Evolutionary conservation across 2,329 filamentous ascomycete genomes (phyloP).

Genomic region (Cladophialophora yegresii): DNA sequence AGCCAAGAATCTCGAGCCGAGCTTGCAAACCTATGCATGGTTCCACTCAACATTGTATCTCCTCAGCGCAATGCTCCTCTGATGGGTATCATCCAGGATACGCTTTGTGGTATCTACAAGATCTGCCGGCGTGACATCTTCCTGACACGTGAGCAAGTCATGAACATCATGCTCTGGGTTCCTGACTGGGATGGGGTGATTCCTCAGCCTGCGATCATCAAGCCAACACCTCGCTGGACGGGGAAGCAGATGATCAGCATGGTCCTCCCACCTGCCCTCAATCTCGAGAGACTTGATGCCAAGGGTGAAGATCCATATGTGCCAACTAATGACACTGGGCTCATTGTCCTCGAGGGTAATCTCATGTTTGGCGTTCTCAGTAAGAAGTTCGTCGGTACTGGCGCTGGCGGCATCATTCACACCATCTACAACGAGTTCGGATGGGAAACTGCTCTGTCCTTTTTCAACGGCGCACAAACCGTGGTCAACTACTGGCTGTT

Average conservation of each 20-base stretch:
- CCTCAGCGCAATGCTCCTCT: slow-evolving; percentile 94
- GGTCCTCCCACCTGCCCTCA: slow-evolving; percentile 84
- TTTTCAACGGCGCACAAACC: slow-evolving; percentile 93
- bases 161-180: slow-evolving; percentile 97
- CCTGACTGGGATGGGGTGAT: slow-evolving; percentile 96
- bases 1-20: slow-evolving; percentile 96
- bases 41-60: slow-evolving; percentile 98
- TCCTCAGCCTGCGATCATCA: slow-evolving; percentile 88
- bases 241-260: slow-evolving; percentile 97
- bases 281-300: slow-evolving; percentile 63
- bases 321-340: slow-evolving; percentile 72
- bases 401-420: slow-evolving; percentile 87
- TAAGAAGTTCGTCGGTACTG: slow-evolving; percentile 93
- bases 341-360: slow-evolving; percentile 83
- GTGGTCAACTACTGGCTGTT: slow-evolving; percentile 97
- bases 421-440: slow-evolving; percentile 96
- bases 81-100: slow-evolving; percentile 99
- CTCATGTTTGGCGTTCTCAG: slow-evolving; percentile 86
- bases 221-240: slow-evolving; percentile 91
- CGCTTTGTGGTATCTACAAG: slow-evolving; percentile 94
- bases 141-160: slow-evolving; percentile 83
- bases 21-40: slow-evolving; percentile 90
- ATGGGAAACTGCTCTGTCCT: slow-evolving; percentile 79
- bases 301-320: slow-evolving; percentile 61
- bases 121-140: slow-evolving; percentile 91